Evolutionary conservation across 192 early-diverging fungal genomes (phyloP).

Genomic region (Cladochytrium replicatum): DNA sequence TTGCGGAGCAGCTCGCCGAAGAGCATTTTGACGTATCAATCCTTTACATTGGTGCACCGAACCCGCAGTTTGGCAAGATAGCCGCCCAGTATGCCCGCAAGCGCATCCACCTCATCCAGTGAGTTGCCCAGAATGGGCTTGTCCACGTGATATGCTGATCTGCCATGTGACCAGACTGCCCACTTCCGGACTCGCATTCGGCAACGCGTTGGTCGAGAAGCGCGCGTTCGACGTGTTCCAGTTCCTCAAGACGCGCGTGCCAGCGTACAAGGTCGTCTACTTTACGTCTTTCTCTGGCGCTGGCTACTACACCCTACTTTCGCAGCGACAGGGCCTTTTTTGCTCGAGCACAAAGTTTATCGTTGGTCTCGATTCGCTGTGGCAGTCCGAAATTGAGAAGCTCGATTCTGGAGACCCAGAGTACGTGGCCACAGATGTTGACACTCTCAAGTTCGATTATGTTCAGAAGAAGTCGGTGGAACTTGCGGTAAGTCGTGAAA

Average conservation of each 20-base stretch:
- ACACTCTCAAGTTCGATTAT: conserved; percentile 20
- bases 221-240: conserved; percentile 22
- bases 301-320: conserved; percentile 24
- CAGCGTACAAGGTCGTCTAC: conserved; percentile 15
- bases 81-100: conserved; percentile 7
- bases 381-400: conserved; percentile 1
- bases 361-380: conserved; percentile 15
- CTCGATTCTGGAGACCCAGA: conserved; percentile 11
- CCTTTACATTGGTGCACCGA: conserved; percentile 16
- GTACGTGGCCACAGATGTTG: conserved; percentile 5
- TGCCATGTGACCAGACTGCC: conserved; percentile 11
- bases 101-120: conserved; percentile 13
- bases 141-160: neutral
- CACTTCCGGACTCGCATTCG: conserved; percentile 11
- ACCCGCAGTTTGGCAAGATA: conserved; percentile 8
- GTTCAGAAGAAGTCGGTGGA: conserved; percentile 17
- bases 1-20: conserved; percentile 12
- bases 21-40: conserved; percentile 15
- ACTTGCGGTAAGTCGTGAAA: conserved; percentile 12
- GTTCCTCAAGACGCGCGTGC: conserved; percentile 2
- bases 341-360: conserved; percentile 22
- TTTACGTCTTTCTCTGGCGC: conserved; percentile 14
- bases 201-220: conserved; percentile 12
- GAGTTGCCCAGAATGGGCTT: neutral
- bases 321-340: conserved; percentile 19